A percentile compares a stretch with the other conserved stretches of the same genome.
phyloP scores from a whole-genome alignment of 495 filamentous ascomycete species.

The Cercophora samala region DNA sequence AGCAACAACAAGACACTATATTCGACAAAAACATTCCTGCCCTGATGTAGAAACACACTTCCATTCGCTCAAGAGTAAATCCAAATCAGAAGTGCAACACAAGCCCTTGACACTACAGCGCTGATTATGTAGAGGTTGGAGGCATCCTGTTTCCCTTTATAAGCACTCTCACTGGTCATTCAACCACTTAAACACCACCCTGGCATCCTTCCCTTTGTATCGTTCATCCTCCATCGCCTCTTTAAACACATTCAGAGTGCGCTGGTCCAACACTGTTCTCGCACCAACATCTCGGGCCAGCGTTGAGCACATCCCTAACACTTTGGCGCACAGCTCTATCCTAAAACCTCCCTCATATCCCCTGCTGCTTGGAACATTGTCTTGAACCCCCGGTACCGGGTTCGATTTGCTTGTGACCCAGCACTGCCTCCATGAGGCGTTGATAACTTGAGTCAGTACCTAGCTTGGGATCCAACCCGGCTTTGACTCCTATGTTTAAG shows the following conservation, averaged over 20 bases:
- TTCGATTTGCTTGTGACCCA: slow-evolving; percentile 41
- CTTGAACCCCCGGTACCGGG: slow-evolving; percentile 38
- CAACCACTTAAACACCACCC: slow-evolving; percentile 35
- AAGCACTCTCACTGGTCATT: slow-evolving; percentile 28
- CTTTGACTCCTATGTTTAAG: slow-evolving; percentile 40
- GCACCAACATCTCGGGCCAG: slow-evolving; percentile 30
- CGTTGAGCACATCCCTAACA: slow-evolving; percentile 28
- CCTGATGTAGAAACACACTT: too few relatives aligned
- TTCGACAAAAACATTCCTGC: too few relatives aligned
- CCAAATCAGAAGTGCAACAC: too few relatives aligned
- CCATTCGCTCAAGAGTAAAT: too few relatives aligned
- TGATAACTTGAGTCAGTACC: slow-evolving; percentile 38
- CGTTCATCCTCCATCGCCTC: slow-evolving; percentile 32
- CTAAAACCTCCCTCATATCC: slow-evolving; percentile 42
- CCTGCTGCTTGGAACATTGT: slow-evolving; percentile 36
- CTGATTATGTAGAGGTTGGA: too few relatives aligned
- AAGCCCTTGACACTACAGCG: too few relatives aligned
- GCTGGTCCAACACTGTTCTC: slow-evolving; percentile 29
- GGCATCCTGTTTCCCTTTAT: too few relatives aligned
- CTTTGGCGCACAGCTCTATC: slow-evolving; percentile 38
- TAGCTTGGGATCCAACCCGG: slow-evolving; percentile 37
- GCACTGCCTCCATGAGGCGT: slow-evolving; percentile 36
- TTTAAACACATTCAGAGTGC: slow-evolving; percentile 25
- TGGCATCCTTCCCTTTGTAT: slow-evolving; percentile 32
- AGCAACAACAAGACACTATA: too few relatives aligned